Conservation (phyloP, 2,329 filamentous ascomycete species). For the Sclerotinia spermophila region DNA sequence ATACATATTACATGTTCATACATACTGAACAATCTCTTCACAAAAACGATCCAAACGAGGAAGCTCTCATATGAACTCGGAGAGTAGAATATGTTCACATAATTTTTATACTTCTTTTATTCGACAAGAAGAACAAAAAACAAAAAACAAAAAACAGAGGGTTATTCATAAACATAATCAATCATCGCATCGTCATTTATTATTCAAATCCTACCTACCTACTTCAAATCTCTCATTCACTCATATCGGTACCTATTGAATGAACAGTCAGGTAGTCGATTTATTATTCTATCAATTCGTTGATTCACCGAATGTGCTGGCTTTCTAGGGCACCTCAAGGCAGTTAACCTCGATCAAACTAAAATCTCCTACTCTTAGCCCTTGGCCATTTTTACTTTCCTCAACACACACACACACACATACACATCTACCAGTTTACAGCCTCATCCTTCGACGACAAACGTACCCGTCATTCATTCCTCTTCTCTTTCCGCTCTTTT, state of each 20-base stretch:
- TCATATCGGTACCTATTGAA: not conserved
- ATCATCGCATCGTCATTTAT: not conserved
- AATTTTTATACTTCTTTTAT: not conserved
- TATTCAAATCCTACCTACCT: not conserved
- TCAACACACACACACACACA: not conserved
- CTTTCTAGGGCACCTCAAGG: conserved; percentile 15
- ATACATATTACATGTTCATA: not conserved
- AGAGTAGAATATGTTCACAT: not conserved
- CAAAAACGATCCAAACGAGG: not conserved
- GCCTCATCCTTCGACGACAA: conserved; percentile 20
- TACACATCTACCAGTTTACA: not conserved
- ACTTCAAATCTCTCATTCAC: not conserved
- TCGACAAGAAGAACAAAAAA: not conserved
- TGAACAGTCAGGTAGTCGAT: not conserved
- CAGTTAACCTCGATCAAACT: conserved; percentile 19
- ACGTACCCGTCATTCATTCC: conserved; percentile 13
- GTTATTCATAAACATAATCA: not conserved
- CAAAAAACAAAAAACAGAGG: not conserved
- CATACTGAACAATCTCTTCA: not conserved
- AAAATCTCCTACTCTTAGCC: not conserved
- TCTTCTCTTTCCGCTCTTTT: conserved; percentile 12
- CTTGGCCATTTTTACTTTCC: not conserved
- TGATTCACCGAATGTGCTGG: conserved; percentile 20
- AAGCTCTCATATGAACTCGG: not conserved
- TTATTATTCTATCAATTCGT: not conserved